Evolutionary conservation across 2,329 filamentous ascomycete species (phyloP).

Genomic region (Pseudogymnoascus sp.): DNA sequence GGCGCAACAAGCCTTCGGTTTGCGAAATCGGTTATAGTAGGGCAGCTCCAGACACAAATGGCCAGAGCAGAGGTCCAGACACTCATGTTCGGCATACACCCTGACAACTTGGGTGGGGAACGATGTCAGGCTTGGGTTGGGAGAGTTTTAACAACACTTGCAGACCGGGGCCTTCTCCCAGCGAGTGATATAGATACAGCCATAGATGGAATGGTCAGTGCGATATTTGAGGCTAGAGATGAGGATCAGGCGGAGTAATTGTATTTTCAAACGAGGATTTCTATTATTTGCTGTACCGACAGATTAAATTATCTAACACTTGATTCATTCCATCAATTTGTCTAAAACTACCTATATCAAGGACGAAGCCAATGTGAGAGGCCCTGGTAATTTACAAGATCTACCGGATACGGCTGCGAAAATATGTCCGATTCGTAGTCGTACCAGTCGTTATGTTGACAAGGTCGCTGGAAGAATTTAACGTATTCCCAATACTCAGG

Average conservation of each 20-base stretch:
- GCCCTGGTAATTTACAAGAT: not conserved
- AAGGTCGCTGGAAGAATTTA: not conserved
- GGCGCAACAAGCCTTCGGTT: not conserved
- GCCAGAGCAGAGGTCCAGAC: not conserved
- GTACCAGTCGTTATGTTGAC: not conserved
- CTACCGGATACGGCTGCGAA: not conserved
- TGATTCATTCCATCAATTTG: not conserved
- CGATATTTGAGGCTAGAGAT: not conserved
- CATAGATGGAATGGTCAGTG: not conserved
- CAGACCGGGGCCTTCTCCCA: not conserved
- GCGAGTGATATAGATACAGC: not conserved
- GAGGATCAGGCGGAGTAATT: not conserved
- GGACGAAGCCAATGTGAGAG: not conserved
- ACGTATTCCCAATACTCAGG: slow-evolving; percentile 15
- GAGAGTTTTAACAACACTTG: not conserved
- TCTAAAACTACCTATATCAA: not conserved
- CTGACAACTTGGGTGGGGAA: not conserved
- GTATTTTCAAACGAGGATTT: not conserved
- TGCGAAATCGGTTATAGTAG: not conserved
- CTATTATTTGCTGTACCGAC: not conserved
- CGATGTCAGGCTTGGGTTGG: not conserved
- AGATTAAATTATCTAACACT: not conserved
- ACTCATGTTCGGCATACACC: not conserved
- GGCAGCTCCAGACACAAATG: not conserved
- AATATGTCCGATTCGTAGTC: not conserved